These are phyloP conservation scores for Fusarium decemcellulare DNA, from an alignment of 2,329 filamentous ascomycete species.

Conservation along the genomic window DNA sequence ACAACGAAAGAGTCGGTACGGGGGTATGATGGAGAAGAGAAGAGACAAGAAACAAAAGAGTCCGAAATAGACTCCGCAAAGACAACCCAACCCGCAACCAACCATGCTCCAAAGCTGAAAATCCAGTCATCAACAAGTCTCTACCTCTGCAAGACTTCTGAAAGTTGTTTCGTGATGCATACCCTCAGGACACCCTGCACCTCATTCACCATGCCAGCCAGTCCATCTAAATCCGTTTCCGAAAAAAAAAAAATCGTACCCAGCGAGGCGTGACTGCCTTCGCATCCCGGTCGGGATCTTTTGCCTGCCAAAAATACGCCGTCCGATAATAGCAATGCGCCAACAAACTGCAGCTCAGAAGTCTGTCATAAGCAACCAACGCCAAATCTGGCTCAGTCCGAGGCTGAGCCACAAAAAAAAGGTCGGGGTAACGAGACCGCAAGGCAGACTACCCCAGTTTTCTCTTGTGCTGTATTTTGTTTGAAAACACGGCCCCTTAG, in stretches of 20 bases:
- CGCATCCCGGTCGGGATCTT: slow-evolving; percentile 22
- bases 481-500: slow-evolving; percentile 29
- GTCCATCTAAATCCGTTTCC: slow-evolving; percentile 33
- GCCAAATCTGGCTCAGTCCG: slow-evolving; percentile 31
- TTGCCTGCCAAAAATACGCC: slow-evolving; percentile 41
- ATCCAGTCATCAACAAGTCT: slow-evolving; percentile 22
- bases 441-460: slow-evolving; percentile 19
- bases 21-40: slow-evolving; percentile 35
- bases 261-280: slow-evolving; percentile 27
- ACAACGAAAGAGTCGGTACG: slow-evolving; percentile 5
- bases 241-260: slow-evolving; percentile 10
- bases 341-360: slow-evolving; percentile 33
- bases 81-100: not conserved
- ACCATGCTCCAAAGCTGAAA: slow-evolving; percentile 26
- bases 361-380: slow-evolving; percentile 26
- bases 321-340: slow-evolving; percentile 35
- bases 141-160: slow-evolving; percentile 16
- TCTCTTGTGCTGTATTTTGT: slow-evolving; percentile 14
- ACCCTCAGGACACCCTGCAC: slow-evolving; percentile 29
- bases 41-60: slow-evolving; percentile 11
- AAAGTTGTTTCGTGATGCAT: slow-evolving; percentile 41
- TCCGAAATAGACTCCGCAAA: slow-evolving; percentile 27
- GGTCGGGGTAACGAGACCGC: slow-evolving; percentile 36
- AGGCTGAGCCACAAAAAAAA: slow-evolving; percentile 41
- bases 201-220: slow-evolving; percentile 29